These are phyloP conservation scores for Wakefieldia striispora DNA, from an alignment of 768 basidiomycete genomes.

Conservation along the genomic window DNA sequence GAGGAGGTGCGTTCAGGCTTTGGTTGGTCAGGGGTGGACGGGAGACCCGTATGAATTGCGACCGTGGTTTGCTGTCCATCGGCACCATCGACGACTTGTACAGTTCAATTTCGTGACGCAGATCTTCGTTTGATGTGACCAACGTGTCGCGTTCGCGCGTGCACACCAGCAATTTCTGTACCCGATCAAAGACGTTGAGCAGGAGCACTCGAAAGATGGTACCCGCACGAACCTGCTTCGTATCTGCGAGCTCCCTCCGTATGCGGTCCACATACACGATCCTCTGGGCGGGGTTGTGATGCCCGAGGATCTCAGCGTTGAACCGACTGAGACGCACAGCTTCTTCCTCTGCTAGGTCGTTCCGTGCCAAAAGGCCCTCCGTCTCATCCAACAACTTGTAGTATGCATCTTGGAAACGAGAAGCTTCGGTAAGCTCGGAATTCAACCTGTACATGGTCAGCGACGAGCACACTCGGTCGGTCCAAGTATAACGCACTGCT, in stretches of 20 bases:
- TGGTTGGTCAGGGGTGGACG: conserved; percentile 48
- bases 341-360: conserved; percentile 80
- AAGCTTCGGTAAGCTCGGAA: conserved; percentile 55
- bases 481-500: conserved; percentile 47
- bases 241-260: conserved; percentile 73
- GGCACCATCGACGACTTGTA: conserved; percentile 59
- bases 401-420: conserved; percentile 72
- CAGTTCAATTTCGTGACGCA: conserved; percentile 54
- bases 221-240: conserved; percentile 63
- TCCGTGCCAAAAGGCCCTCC: conserved; percentile 59
- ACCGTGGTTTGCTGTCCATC: conserved; percentile 49
- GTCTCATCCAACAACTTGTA: conserved; percentile 61
- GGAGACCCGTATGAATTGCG: conserved; percentile 44
- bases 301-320: conserved; percentile 84
- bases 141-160: conserved; percentile 49
- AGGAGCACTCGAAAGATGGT: background rate
- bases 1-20: conserved; percentile 33
- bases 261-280: conserved; percentile 87
- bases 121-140: conserved; percentile 41
- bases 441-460: conserved; percentile 35
- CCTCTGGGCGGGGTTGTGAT: conserved; percentile 80
- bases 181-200: background rate
- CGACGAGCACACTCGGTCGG: background rate
- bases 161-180: conserved; percentile 48
- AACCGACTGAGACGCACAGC: conserved; percentile 70